Conservation (phyloP, 805 yeast genomes). For the Candida maesae region DNA sequence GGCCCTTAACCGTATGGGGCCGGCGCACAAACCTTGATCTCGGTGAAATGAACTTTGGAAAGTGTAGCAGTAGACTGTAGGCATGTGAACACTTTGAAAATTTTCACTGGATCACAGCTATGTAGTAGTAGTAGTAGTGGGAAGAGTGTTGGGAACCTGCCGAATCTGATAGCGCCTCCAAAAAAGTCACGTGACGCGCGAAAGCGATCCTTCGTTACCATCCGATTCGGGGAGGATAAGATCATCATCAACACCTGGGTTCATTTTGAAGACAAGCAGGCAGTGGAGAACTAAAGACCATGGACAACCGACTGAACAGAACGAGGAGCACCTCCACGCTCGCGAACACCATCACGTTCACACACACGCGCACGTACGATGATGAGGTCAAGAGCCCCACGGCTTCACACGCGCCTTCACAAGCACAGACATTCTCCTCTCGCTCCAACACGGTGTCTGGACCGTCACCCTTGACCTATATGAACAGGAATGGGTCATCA, state of each 20-base stretch:
- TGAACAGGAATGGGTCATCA: conserved; percentile 18
- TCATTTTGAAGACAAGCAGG: not conserved
- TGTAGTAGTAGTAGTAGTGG: too few relatives aligned
- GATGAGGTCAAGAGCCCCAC: conserved; percentile 3
- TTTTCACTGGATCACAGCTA: too few relatives aligned
- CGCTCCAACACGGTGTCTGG: conserved; percentile 2
- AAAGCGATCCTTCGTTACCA: too few relatives aligned
- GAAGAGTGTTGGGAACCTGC: too few relatives aligned
- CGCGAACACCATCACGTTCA: conserved; percentile 27
- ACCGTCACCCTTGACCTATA: conserved; percentile 8
- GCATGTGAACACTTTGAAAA: too few relatives aligned
- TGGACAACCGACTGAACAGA: conserved; percentile 11
- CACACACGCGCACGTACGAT: conserved; percentile 19
- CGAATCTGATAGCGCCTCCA: too few relatives aligned
- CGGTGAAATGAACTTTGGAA: too few relatives aligned
- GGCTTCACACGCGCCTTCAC: not conserved
- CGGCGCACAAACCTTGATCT: too few relatives aligned
- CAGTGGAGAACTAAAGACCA: not conserved
- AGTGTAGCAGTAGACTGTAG: too few relatives aligned
- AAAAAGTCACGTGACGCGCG: too few relatives aligned
- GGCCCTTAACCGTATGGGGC: too few relatives aligned
- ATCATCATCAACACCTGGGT: not conserved
- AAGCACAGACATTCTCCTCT: not conserved
- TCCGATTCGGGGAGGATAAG: not conserved
- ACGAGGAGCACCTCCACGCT: conserved; percentile 26